Conservation (phyloP, 768 basidiomycete species). For the Kondoa malvinella region DNA sequence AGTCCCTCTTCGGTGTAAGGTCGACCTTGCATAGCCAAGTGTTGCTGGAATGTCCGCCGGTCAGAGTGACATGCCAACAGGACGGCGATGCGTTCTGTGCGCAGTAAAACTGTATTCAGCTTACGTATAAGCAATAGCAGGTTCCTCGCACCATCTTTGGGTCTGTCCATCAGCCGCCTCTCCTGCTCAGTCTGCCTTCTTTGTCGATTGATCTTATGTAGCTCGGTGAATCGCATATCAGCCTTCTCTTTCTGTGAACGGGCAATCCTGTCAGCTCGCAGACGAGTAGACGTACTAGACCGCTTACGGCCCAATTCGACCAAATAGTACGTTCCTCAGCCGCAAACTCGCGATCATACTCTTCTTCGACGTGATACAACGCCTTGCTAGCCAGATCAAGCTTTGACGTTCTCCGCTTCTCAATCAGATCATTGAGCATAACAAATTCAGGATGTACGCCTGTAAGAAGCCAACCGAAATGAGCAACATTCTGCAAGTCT, state of each 20-base stretch:
- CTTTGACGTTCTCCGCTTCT: slow-evolving; percentile 60
- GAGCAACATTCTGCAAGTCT: slow-evolving; percentile 1
- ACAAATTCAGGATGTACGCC: slow-evolving; percentile 73
- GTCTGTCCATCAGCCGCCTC: slow-evolving; percentile 1
- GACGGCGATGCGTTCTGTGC: slow-evolving; percentile 19
- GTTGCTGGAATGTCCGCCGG: slow-evolving; percentile 18
- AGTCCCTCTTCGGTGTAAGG: slow-evolving; percentile 23
- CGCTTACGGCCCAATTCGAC: slow-evolving; percentile 74
- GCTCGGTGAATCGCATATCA: slow-evolving; percentile 70
- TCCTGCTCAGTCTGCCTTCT: slow-evolving; percentile 52
- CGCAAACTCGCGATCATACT: slow-evolving; percentile 45
- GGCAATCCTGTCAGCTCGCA: slow-evolving; percentile 10
- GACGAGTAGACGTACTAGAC: neutral
- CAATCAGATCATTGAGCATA: slow-evolving; percentile 61
- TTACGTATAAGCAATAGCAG: neutral
- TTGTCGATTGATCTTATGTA: slow-evolving; percentile 68
- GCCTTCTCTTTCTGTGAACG: slow-evolving; percentile 65
- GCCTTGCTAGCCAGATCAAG: slow-evolving; percentile 62
- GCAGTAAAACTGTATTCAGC: neutral
- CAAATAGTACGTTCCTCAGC: slow-evolving; percentile 62
- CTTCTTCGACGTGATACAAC: slow-evolving; percentile 49
- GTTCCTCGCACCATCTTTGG: slow-evolving; percentile 12
- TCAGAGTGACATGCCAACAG: slow-evolving; percentile 21
- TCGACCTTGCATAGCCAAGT: slow-evolving; percentile 20
- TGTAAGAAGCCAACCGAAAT: slow-evolving; percentile 28